Evolutionary conservation across 805 yeast genomes (phyloP).

Genomic region (Lipomyces kockii): DNA sequence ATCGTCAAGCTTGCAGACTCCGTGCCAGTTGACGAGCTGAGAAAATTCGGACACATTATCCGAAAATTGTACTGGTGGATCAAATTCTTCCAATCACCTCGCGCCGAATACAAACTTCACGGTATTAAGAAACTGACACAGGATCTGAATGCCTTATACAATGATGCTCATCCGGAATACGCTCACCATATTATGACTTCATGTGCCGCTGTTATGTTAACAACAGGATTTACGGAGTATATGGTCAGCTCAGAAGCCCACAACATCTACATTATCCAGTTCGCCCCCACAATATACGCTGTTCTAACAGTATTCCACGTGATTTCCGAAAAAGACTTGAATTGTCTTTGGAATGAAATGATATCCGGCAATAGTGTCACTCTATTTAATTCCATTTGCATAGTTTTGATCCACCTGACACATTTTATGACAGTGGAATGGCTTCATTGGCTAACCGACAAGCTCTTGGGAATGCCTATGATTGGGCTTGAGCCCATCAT

Average conservation of each 20-base stretch:
- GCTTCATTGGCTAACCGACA: conserved; percentile 24
- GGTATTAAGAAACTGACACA: conserved; percentile 23
- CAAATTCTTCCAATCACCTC: conserved; percentile 16
- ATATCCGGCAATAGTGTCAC: conserved; percentile 10
- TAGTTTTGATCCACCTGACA: conserved; percentile 11
- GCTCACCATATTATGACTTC: conserved; percentile 1
- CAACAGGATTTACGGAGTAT: conserved; percentile 21
- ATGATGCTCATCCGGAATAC: conserved; percentile 12
- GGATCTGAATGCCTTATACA: conserved; percentile 18
- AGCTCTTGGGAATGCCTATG: conserved; percentile 14
- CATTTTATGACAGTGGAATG: conserved; percentile 19
- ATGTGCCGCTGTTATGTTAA: conserved; percentile 4
- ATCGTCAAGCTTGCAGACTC: conserved; percentile 13
- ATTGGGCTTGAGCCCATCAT: conserved; percentile 15
- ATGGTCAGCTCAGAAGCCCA: conserved; percentile 29
- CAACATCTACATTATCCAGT: conserved; percentile 20
- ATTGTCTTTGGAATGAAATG: conserved; percentile 24
- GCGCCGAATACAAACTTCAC: conserved; percentile 27
- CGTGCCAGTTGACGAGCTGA: conserved; percentile 2
- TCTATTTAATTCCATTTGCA: conserved; percentile 14
- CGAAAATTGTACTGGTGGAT: conserved; percentile 31
- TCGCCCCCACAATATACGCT: conserved; percentile 26
- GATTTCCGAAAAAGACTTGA: conserved; percentile 15
- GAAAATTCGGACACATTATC: conserved; percentile 8
- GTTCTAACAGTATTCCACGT: conserved; percentile 15